Conservation (phyloP, 2,329 filamentous ascomycete species). For the Colletotrichum sp. region DNA sequence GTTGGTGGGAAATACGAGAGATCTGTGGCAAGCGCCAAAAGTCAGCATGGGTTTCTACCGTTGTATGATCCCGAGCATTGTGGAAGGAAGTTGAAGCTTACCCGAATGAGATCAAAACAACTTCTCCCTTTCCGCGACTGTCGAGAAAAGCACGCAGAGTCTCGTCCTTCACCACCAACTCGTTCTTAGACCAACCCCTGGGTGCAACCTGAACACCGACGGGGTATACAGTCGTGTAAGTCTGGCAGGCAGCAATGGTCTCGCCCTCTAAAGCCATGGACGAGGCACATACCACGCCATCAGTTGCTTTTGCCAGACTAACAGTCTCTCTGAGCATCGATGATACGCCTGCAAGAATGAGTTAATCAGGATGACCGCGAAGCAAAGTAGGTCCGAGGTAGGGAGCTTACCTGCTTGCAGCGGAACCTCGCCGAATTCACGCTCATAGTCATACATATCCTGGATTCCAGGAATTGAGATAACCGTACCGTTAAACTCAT, state of each 20-base stretch:
- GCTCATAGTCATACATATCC: neutral
- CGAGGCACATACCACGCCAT: neutral
- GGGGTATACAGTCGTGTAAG: neutral
- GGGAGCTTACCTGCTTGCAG: neutral
- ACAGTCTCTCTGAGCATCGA: neutral
- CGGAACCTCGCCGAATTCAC: neutral
- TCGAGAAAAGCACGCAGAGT: neutral
- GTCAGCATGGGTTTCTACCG: neutral
- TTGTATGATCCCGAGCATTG: neutral
- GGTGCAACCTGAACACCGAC: neutral
- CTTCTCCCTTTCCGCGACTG: no score
- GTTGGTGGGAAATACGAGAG: neutral
- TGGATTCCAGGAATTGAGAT: neutral
- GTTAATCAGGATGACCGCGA: neutral
- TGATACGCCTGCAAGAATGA: neutral
- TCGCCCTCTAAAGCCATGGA: neutral
- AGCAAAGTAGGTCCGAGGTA: neutral
- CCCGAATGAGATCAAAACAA: neutral
- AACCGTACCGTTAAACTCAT: neutral
- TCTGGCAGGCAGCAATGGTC: neutral
- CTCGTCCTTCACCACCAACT: neutral
- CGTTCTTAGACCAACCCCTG: neutral
- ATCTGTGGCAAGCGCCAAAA: neutral
- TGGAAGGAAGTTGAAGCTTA: neutral
- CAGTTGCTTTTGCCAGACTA: neutral